Evolutionary conservation across 129 eudicot species (phyloP).

Genomic region (Lactuca sativa): DNA sequence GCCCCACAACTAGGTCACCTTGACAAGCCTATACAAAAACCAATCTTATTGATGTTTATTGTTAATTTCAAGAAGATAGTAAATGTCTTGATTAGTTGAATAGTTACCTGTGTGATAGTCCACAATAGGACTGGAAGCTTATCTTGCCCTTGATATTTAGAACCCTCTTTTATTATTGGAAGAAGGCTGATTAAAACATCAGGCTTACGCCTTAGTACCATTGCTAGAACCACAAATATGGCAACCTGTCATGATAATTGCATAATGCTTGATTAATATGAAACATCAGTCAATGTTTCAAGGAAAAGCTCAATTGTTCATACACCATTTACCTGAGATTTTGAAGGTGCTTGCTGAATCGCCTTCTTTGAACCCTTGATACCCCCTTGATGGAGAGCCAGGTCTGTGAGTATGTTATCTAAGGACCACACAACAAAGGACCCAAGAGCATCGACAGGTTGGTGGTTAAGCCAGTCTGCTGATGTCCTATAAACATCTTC

Average conservation of each 20-base stretch:
- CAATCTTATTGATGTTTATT: neutral
- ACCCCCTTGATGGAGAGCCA: slow-evolving; percentile 42
- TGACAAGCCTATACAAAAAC: slow-evolving; percentile 42
- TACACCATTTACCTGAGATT: slow-evolving; percentile 49
- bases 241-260: slow-evolving; percentile 44
- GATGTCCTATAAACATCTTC: slow-evolving; percentile 50
- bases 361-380: slow-evolving; percentile 52
- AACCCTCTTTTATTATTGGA: slow-evolving; percentile 40
- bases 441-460: slow-evolving; percentile 43
- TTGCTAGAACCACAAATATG: slow-evolving; percentile 56
- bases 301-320: neutral
- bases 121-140: slow-evolving; percentile 51
- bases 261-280: neutral
- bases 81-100: neutral
- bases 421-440: slow-evolving; percentile 40
- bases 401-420: slow-evolving; percentile 45
- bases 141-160: slow-evolving; percentile 55
- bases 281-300: neutral
- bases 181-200: slow-evolving; percentile 46
- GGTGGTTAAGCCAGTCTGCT: slow-evolving; percentile 49
- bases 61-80: slow-evolving; percentile 8
- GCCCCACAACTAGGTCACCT: slow-evolving; percentile 56
- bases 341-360: slow-evolving; percentile 46
- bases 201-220: slow-evolving; percentile 48
- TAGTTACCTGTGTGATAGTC: slow-evolving; percentile 47